These are phyloP conservation scores for Eimeria acervulina DNA, from an alignment of 169 alveolate species.

Conservation along the genomic window DNA sequence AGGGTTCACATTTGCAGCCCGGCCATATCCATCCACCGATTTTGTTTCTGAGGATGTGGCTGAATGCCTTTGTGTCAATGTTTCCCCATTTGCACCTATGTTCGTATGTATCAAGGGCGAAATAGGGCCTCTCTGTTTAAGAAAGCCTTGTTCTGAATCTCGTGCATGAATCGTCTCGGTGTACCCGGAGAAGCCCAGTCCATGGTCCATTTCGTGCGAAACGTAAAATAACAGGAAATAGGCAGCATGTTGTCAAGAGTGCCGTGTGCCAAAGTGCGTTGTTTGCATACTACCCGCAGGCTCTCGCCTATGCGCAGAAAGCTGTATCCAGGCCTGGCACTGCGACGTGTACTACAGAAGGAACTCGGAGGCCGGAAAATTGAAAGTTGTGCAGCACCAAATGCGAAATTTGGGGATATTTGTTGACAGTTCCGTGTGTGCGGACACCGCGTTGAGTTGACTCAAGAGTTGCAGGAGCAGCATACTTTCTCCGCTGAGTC, in stretches of 20 bases:
- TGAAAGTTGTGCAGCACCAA: conserved; percentile 45
- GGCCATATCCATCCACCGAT: background rate
- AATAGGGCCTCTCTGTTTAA: background rate
- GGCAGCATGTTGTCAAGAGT: background rate
- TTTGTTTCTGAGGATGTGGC: background rate
- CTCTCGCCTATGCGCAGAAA: conserved; percentile 75
- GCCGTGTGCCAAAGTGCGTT: background rate
- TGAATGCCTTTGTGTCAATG: background rate
- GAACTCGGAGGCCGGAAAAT: conserved; percentile 33
- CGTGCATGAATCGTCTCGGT: background rate
- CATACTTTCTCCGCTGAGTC: background rate
- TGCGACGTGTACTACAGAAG: conserved; percentile 81
- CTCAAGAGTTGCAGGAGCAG: background rate
- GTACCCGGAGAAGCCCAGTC: background rate
- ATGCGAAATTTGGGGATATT: conserved; percentile 31
- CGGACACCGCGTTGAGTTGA: background rate
- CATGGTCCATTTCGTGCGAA: background rate
- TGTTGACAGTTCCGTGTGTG: background rate
- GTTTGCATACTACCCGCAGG: conserved; percentile 14
- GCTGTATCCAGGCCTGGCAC: conserved; percentile 81
- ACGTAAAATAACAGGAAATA: background rate
- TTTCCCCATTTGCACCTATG: background rate
- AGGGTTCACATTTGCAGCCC: background rate
- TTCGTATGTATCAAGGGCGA: background rate
- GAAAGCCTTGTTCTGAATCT: background rate